A percentile compares a stretch with the other conserved stretches of the same genome.
phyloP scores from a whole-genome alignment of 2,329 filamentous ascomycete genomes.

The Emergomyces africanus region DNA sequence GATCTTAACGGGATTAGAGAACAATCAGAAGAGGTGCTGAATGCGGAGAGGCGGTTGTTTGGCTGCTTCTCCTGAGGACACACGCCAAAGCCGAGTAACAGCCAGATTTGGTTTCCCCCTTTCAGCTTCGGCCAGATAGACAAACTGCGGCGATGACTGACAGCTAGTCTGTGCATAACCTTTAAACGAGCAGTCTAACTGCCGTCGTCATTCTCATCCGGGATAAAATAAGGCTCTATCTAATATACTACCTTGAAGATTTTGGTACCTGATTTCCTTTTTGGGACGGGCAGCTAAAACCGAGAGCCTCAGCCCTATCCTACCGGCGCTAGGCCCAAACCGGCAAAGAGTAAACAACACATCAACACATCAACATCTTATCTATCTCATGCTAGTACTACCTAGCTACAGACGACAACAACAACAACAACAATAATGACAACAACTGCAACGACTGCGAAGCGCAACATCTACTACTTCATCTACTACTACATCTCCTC shows the following conservation, averaged over 20 bases:
- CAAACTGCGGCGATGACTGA: background rate
- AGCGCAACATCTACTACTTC: constrained; percentile 15
- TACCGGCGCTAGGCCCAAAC: constrained; percentile 22
- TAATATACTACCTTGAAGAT: no score
- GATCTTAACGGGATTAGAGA: constrained; percentile 10
- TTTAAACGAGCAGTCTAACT: background rate
- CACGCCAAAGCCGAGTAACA: background rate
- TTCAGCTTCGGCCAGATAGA: background rate
- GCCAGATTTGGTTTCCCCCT: background rate
- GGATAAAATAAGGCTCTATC: background rate
- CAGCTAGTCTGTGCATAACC: background rate
- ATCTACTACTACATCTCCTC: constrained; percentile 10
- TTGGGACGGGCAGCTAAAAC: no score
- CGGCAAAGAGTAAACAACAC: constrained; percentile 22
- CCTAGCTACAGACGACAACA: constrained; percentile 17
- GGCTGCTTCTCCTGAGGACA: constrained; percentile 1
- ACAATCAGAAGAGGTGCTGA: constrained; percentile 6
- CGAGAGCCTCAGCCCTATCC: constrained; percentile 1
- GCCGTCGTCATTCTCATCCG: background rate
- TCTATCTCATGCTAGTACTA: constrained; percentile 13
- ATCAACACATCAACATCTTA: no score
- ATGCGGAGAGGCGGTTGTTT: constrained; percentile 8
- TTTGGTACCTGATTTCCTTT: background rate
- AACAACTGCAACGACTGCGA: constrained; percentile 9
- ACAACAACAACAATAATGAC: background rate